phyloP scores from a whole-genome alignment of 2,329 filamentous ascomycete genomes.

The Ophiosphaerella narmari region DNA sequence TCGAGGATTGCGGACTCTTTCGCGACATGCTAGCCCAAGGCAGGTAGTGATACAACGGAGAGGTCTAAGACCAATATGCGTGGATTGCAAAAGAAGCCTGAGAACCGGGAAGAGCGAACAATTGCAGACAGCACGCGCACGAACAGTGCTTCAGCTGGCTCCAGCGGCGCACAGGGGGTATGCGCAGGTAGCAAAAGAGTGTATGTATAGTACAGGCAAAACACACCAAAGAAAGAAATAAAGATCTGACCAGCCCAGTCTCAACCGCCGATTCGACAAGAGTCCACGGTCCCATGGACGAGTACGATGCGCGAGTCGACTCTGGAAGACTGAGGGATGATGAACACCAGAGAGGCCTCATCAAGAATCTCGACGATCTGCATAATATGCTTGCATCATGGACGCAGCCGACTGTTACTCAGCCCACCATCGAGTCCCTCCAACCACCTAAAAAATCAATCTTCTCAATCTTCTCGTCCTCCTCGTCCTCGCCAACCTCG shows the following conservation, averaged over 20 bases:
- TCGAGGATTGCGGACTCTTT: conserved; percentile 31
- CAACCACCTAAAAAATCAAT: conserved; percentile 59
- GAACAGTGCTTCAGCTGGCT: conserved; percentile 4
- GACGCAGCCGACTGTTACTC: conserved; percentile 71
- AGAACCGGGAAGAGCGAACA: conserved; percentile 11
- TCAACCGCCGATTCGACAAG: conserved; percentile 12
- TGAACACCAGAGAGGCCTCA: conserved; percentile 88
- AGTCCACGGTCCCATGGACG: conserved; percentile 73
- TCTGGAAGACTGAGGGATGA: conserved; percentile 79
- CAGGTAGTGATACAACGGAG: conserved; percentile 5
- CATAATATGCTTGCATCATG: conserved; percentile 82
- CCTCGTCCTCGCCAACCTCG: conserved; percentile 41
- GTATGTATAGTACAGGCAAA: conserved; percentile 12
- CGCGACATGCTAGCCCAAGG: conserved; percentile 28
- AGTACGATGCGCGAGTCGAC: conserved; percentile 84
- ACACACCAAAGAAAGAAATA: neutral
- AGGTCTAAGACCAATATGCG: conserved; percentile 30
- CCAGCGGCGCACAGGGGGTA: conserved; percentile 28
- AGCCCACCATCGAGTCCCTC: conserved; percentile 75
- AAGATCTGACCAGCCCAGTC: conserved; percentile 15
- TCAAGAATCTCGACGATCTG: conserved; percentile 85
- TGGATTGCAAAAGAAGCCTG: conserved; percentile 26
- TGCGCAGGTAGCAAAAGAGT: conserved; percentile 33
- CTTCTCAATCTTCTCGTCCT: conserved; percentile 65
- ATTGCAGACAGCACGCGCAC: conserved; percentile 5